Conservation (phyloP, 2,329 filamentous ascomycete species). For the Arthroderma sp. region DNA sequence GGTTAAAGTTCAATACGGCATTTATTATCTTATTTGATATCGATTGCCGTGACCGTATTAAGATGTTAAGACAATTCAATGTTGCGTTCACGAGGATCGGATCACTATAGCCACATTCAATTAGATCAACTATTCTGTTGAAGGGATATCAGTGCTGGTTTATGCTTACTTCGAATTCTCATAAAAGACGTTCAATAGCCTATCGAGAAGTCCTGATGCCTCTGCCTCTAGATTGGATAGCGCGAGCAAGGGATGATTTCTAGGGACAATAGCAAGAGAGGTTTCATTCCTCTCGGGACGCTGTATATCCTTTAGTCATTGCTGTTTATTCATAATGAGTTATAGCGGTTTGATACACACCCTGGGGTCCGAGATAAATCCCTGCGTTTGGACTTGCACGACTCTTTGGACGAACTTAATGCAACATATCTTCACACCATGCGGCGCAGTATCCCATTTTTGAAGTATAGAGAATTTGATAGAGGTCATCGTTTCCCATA, state of each 20-base stretch:
- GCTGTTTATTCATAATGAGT: background rate
- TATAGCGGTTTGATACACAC: slow-evolving; percentile 38
- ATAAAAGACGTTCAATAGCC: slow-evolving; percentile 72
- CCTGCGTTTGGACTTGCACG: slow-evolving; percentile 81
- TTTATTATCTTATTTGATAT: slow-evolving; percentile 77
- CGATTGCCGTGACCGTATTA: slow-evolving; percentile 68
- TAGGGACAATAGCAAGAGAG: slow-evolving; percentile 71
- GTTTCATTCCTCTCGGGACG: slow-evolving; percentile 66
- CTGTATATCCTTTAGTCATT: slow-evolving; percentile 32
- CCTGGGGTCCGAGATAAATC: slow-evolving; percentile 65
- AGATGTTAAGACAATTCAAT: slow-evolving; percentile 69
- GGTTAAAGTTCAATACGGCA: slow-evolving; percentile 81
- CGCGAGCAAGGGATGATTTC: slow-evolving; percentile 68
- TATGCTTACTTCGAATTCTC: slow-evolving; percentile 63
- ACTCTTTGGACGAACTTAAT: slow-evolving; percentile 95
- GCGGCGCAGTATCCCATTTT: slow-evolving; percentile 68
- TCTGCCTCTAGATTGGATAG: slow-evolving; percentile 79
- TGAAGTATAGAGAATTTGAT: slow-evolving; percentile 83
- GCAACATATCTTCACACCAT: slow-evolving; percentile 78
- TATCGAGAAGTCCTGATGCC: slow-evolving; percentile 77
- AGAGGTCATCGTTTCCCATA: slow-evolving; percentile 76
- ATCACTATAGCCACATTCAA: slow-evolving; percentile 44
- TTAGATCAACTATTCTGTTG: slow-evolving; percentile 1
- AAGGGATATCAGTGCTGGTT: slow-evolving; percentile 2
- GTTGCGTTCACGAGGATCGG: slow-evolving; percentile 81